phyloP scores from a whole-genome alignment of 2,329 filamentous ascomycete genomes.

The Tetracladium maxilliforme region DNA sequence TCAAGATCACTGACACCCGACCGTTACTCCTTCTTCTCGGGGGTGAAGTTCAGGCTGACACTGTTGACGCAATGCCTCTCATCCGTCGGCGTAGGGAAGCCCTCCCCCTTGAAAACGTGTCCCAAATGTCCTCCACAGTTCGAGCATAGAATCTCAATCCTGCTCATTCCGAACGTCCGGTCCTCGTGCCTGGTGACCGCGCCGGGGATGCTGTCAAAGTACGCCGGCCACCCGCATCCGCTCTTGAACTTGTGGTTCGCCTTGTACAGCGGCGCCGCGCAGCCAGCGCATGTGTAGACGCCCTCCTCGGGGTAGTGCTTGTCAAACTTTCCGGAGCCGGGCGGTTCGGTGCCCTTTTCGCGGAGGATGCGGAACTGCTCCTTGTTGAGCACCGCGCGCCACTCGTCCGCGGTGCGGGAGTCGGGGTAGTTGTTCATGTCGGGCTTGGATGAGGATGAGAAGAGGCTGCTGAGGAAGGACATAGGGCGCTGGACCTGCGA shows the following conservation, averaged over 20 bases:
- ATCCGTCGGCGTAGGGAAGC: slow-evolving; percentile 72
- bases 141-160: slow-evolving; percentile 86
- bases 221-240: slow-evolving; percentile 94
- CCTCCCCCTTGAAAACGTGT: slow-evolving; percentile 86
- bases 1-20: too few species aligned
- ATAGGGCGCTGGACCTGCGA: too few species aligned
- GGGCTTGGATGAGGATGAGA: slow-evolving; percentile 39
- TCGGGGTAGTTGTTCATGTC: slow-evolving; percentile 64
- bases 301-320: slow-evolving; percentile 67
- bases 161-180: slow-evolving; percentile 60
- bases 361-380: slow-evolving; percentile 94
- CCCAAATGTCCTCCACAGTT: slow-evolving; percentile 90
- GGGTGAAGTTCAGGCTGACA: slow-evolving; percentile 70
- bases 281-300: slow-evolving; percentile 78
- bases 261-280: slow-evolving; percentile 78
- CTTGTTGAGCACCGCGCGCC: slow-evolving; percentile 69
- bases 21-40: slow-evolving; percentile 50
- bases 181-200: slow-evolving; percentile 78
- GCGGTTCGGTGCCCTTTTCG: slow-evolving; percentile 77
- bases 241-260: slow-evolving; percentile 92
- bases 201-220: slow-evolving; percentile 88
- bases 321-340: slow-evolving; percentile 72
- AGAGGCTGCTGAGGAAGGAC: slow-evolving; percentile 65
- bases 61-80: slow-evolving; percentile 97
- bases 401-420: slow-evolving; percentile 68